A percentile compares a stretch with the other conserved stretches of the same genome.
phyloP scores from a whole-genome alignment of 1,284 basidiomycete species.

The Filobasidium uniguttulatum region DNA sequence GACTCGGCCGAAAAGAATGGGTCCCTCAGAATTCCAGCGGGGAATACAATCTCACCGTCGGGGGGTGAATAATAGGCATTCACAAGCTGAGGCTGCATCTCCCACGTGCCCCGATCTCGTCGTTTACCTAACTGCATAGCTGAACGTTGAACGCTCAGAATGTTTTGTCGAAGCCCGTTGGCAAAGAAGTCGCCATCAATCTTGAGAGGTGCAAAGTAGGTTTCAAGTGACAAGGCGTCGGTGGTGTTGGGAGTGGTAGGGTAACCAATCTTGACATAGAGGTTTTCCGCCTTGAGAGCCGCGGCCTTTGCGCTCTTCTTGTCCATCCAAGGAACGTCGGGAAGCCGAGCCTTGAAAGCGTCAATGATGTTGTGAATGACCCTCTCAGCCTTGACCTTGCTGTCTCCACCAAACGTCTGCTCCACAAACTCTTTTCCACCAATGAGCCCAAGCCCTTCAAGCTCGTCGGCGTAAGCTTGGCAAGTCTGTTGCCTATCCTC shows the following conservation, averaged over 20 bases:
- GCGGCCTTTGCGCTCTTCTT: constrained; percentile 65
- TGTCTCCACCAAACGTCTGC: constrained; percentile 68
- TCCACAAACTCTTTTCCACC: constrained; percentile 59
- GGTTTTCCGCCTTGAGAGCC: constrained; percentile 36
- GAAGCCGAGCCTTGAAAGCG: constrained; percentile 68
- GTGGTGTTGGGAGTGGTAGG: constrained; percentile 72
- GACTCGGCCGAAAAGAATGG: constrained; percentile 81
- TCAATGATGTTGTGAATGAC: constrained; percentile 73
- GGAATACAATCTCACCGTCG: constrained; percentile 47
- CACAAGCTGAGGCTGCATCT: constrained; percentile 39
- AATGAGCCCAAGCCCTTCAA: constrained; percentile 39
- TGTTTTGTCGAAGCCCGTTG: constrained; percentile 55
- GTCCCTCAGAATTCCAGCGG: constrained; percentile 83
- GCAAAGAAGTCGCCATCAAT: constrained; percentile 65
- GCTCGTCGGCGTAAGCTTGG: constrained; percentile 34
- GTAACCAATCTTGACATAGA: constrained; percentile 45
- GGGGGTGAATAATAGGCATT: constrained; percentile 35
- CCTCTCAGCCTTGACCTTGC: constrained; percentile 63
- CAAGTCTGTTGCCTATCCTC: constrained; percentile 62
- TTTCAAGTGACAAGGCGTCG: constrained; percentile 52
- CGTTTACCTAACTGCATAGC: constrained; percentile 54
- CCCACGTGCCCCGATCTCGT: constrained; percentile 66
- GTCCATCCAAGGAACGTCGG: constrained; percentile 83
- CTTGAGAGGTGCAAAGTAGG: constrained; percentile 60
- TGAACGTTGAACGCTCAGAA: constrained; percentile 49